Evolutionary conservation across 192 early-diverging fungal genomes (phyloP), one percentile per base, ranked within the genome.

Genomic region (Podila horticola): DNA sequence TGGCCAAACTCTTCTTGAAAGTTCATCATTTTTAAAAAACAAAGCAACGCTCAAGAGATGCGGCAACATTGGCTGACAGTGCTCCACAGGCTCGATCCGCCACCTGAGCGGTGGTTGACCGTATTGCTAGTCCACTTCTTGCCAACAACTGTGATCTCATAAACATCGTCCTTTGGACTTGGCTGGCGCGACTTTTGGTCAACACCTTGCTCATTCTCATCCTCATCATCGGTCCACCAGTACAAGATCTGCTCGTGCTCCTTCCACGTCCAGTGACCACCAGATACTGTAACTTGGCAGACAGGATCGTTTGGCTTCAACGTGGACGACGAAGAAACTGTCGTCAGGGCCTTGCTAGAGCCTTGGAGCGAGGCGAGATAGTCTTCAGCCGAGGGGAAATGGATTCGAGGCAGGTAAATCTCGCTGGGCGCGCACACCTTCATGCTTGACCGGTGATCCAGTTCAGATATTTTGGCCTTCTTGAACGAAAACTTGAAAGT

Each of bases 331-430:
- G 50, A 24, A 3, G 74, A 24, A n/a, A 12, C 52, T 22, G 9
- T 5, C n/a, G 52, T 19, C 52, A 26, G 17, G 59, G 59, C 22
- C 29, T 12, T 33, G 59, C 20, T 33, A 5, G 55, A 24, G 12
- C 30, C 55, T 30, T 55, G 45, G 19, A 81, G 30, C 0, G 77
- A 81, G 24, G 20, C 51, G 8, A 73, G 45, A 41, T 79, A 84
- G 5, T 82, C 82, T 17, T 72, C 52, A 4, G 69, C 72, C 36
- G 67, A 66, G 52, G 84, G 76, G 55, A 86, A 89, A 74, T 87
- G 82, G 13, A 69, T 67, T 24, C 62, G 75, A 1, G 88, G 88
- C 19, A 89, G 64, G 61, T 89, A 87, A 36, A 89, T 83, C 67
- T 84, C 86, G 17, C 84, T 86, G 4, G 84, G 74, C 12, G 75